Evolutionary conservation across 75 land plant species (phyloP).

Genomic region (Pinus albicaulis): DNA sequence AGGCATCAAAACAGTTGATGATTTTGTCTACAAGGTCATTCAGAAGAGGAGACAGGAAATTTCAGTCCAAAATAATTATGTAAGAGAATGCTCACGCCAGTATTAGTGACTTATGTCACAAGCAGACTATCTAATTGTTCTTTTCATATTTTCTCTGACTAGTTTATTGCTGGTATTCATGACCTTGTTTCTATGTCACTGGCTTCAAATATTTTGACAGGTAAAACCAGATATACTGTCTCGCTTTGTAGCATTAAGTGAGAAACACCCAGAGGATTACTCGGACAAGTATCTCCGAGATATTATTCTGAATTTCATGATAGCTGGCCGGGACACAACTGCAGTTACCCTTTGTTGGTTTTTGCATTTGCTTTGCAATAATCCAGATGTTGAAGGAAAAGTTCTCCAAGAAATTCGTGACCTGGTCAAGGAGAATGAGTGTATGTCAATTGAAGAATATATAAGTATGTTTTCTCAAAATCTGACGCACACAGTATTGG

Average conservation of each 20-base stretch:
- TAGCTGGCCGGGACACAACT: slow-evolving; percentile 87
- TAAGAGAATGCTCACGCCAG: not conserved
- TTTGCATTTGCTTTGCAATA: slow-evolving; percentile 59
- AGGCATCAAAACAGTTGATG: slow-evolving; percentile 33
- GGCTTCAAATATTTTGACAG: slow-evolving; percentile 1
- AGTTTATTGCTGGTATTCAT: not conserved
- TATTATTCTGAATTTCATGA: slow-evolving; percentile 62
- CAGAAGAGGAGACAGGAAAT: slow-evolving; percentile 21
- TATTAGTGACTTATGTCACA: not conserved
- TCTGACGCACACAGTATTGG: slow-evolving; percentile 9
- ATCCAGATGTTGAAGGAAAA: slow-evolving; percentile 60
- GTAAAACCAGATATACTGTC: slow-evolving; percentile 67
- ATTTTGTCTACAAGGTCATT: slow-evolving; percentile 50
- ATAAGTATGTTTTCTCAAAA: not conserved
- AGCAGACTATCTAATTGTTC: not conserved
- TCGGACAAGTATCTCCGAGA: slow-evolving; percentile 53
- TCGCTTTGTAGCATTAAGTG: slow-evolving; percentile 45
- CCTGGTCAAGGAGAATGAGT: slow-evolving; percentile 2
- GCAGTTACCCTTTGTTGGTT: slow-evolving; percentile 84
- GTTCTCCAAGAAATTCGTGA: slow-evolving; percentile 19
- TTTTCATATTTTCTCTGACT: not conserved
- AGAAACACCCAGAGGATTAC: slow-evolving; percentile 35
- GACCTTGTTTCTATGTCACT: not conserved
- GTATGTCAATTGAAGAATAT: not conserved
- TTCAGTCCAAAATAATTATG: slow-evolving; percentile 8